These are phyloP conservation scores for Exophiala bonariae DNA, from an alignment of 2,329 filamentous ascomycete genomes.

Conservation along the genomic window DNA sequence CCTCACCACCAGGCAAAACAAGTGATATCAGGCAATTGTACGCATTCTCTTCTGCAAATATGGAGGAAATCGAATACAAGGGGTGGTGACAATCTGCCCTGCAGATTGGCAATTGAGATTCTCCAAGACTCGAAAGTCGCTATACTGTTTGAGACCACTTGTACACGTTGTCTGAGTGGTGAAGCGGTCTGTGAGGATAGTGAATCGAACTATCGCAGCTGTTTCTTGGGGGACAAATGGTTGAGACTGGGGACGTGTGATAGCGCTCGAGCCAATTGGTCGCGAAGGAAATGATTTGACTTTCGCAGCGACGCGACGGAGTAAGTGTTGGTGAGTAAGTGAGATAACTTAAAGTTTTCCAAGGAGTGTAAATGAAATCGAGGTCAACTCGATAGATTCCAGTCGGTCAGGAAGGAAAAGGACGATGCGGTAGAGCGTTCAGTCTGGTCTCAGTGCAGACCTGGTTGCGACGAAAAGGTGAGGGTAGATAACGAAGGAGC, in stretches of 20 bases:
- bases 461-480: background rate
- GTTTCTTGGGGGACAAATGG: slow-evolving; percentile 19
- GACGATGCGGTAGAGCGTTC: background rate
- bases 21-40: slow-evolving; percentile 10
- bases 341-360: background rate
- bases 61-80: background rate
- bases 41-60: slow-evolving; percentile 13
- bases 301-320: background rate
- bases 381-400: slow-evolving; percentile 7
- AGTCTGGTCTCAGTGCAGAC: background rate
- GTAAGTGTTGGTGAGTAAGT: background rate
- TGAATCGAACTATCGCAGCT: background rate
- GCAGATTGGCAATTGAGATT: background rate
- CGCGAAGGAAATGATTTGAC: background rate
- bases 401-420: background rate
- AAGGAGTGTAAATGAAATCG: background rate
- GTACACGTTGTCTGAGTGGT: too few species aligned
- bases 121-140: background rate
- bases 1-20: too few species aligned
- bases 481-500: background rate
- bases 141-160: background rate
- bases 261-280: slow-evolving; percentile 9
- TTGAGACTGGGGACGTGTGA: background rate
- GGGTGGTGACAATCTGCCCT: background rate
- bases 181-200: too few species aligned